Evolutionary conservation across 2,329 filamentous ascomycete genomes (phyloP), one percentile per base, ranked within the genome.

Genomic region (Chrysoporthe cubensis): DNA sequence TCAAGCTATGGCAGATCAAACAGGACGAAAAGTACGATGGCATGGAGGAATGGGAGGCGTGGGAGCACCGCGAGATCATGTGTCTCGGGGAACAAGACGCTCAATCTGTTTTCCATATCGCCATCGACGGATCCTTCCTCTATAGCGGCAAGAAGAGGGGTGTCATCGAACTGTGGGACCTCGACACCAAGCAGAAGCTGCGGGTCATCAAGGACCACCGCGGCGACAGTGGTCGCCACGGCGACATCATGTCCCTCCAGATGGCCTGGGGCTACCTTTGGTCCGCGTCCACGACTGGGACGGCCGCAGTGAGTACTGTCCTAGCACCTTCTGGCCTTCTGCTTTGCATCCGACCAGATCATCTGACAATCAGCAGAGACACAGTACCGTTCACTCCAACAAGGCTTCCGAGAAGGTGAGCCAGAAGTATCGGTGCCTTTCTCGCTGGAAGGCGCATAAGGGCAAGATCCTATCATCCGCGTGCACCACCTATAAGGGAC

Each of bases 161-260:
- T 32, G 87, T 97, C 62, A 88, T 99, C 69, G 95, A 98, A 76
- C 88, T 99, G 13, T 99, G 96, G 95, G 96, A 99, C 76, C 84
- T 99, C 16, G 95, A 98, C 76, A 98, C 96, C 0, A 90, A 91
- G 65, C 96, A 99, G 79, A 90, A 96, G 61, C 85, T 99, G 57
- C 87, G 96, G 67, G 94, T 93, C 21, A 91, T 99, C 75, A 94
- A 91, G 75, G 89, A 91, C 0, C 91, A 94, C 73, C 88, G 87
- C 44, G 63, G 63, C 26, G 43, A 57, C 16, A 43, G 42, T 42
- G 54, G 48, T 42, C 52, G 32, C 34, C 21, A 50, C 21, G 90
- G 90, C 56, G 93, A 98, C 76, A 88, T 98, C 61, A 93, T 96
- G 83, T 91, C 93, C 0, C 83, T 98, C 56, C 91, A 93, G 71